phyloP scores from a whole-genome alignment of 176 grass and related monocot genomes.

The Aegilops speltoides region DNA sequence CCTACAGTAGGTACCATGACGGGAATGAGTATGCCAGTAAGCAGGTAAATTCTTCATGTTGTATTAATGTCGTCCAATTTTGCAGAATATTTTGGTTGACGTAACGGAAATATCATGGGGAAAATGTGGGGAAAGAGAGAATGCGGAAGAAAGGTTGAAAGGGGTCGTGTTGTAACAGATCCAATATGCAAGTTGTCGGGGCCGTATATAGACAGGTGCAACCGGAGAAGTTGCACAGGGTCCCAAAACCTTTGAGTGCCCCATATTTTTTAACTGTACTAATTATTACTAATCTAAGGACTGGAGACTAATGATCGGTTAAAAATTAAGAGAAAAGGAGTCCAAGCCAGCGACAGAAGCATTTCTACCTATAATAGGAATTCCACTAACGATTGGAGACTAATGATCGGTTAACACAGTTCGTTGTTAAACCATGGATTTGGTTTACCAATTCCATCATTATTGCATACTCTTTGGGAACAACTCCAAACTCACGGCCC shows the following conservation, averaged over 20 bases:
- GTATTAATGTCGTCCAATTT: not conserved
- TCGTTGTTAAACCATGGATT: not conserved
- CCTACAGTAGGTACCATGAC: slow-evolving; percentile 35
- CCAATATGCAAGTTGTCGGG: not conserved
- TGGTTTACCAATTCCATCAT: not conserved
- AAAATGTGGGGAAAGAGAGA: not conserved
- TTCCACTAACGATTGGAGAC: not conserved
- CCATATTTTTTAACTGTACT: not conserved
- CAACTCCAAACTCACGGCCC: not conserved
- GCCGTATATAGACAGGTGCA: not conserved
- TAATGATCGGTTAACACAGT: not conserved
- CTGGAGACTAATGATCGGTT: not conserved
- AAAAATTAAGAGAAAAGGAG: not conserved
- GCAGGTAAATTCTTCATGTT: not conserved
- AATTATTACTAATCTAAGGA: not conserved
- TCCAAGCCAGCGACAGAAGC: not conserved
- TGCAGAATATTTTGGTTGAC: not conserved
- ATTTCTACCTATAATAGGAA: not conserved
- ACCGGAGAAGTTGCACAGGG: not conserved
- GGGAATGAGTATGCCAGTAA: slow-evolving; percentile 6
- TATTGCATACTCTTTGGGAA: not conserved
- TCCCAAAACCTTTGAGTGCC: not conserved
- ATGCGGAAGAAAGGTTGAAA: slow-evolving; percentile 16
- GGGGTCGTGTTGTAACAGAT: not conserved
- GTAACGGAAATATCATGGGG: slow-evolving; percentile 12